Evolutionary conservation across 768 basidiomycete species (phyloP).

Genomic region (Hericium erinaceus): DNA sequence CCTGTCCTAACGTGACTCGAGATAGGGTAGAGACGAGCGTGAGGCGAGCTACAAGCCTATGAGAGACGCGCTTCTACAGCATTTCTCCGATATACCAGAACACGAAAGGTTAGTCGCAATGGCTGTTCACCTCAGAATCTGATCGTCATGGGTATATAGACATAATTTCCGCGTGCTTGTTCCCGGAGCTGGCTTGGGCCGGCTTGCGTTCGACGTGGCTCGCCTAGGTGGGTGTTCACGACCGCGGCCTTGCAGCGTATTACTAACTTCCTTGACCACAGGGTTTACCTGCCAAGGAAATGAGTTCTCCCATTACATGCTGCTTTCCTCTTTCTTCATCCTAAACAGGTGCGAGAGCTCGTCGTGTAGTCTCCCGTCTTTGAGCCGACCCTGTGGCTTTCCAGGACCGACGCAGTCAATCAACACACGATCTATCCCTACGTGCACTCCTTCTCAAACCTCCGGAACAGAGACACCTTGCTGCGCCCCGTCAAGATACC

Average conservation of each 20-base stretch:
- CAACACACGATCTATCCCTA: conserved; percentile 80
- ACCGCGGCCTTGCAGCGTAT: not conserved
- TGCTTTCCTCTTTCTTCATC: conserved; percentile 81
- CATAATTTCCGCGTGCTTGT: conserved; percentile 64
- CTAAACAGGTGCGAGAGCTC: conserved; percentile 61
- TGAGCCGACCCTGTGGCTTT: not conserved
- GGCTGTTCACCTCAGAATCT: not conserved
- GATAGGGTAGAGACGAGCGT: conserved; percentile 67
- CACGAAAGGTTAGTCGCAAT: conserved; percentile 24
- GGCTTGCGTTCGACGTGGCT: conserved; percentile 84
- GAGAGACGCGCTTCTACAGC: conserved; percentile 56
- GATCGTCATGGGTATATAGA: conserved; percentile 23
- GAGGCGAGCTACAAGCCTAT: conserved; percentile 77
- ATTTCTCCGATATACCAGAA: conserved; percentile 48
- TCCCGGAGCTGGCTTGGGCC: conserved; percentile 83
- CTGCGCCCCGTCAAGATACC: conserved; percentile 67
- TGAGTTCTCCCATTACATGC: conserved; percentile 94
- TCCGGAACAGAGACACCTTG: conserved; percentile 46
- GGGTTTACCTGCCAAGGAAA: conserved; percentile 91
- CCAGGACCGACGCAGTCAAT: conserved; percentile 54
- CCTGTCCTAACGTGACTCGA: not conserved
- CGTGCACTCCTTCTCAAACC: conserved; percentile 88
- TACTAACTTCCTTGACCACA: conserved; percentile 18
- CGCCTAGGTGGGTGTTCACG: conserved; percentile 46
- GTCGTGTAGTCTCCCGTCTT: not conserved